These are phyloP conservation scores for Symbiodinium natans DNA, from an alignment of 73 alveolate genomes.

Conservation along the genomic window DNA sequence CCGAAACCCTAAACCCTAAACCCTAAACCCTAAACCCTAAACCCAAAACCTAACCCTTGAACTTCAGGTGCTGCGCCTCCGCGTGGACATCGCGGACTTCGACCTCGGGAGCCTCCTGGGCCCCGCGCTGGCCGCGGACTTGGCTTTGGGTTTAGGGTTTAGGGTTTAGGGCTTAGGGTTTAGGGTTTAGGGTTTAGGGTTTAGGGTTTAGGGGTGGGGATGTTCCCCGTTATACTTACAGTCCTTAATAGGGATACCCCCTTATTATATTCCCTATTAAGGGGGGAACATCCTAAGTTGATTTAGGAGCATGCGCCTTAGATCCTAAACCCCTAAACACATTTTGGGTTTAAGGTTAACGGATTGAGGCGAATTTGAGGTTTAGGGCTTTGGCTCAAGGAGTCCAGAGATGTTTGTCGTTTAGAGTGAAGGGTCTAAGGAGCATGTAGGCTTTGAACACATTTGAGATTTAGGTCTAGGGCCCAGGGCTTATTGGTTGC, in stretches of 20 bases:
- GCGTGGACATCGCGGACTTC: conserved; percentile 77
- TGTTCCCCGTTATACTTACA: too few relatives aligned
- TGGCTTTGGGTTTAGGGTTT: not conserved
- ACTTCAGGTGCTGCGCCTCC: conserved; percentile 30
- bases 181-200: not conserved
- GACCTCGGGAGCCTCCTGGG: conserved; percentile 21
- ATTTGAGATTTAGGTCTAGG: too few relatives aligned
- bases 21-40: not conserved
- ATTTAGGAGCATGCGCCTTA: too few relatives aligned
- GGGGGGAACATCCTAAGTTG: too few relatives aligned
- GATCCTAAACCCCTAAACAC: too few relatives aligned
- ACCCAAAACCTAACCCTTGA: not conserved
- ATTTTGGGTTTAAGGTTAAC: not conserved
- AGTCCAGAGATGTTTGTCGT: too few relatives aligned
- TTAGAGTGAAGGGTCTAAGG: too few relatives aligned
- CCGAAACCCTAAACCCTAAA: not conserved
- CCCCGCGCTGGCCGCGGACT: not conserved
- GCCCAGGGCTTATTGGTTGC: too few relatives aligned
- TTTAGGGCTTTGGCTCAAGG: too few relatives aligned
- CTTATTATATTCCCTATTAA: too few relatives aligned
- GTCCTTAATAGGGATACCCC: too few relatives aligned
- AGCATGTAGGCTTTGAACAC: too few relatives aligned
- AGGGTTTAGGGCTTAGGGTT: not conserved
- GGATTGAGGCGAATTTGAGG: not conserved
- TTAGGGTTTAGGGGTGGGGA: not conserved